phyloP scores from a whole-genome alignment of 306 rosid species.

The Quercus agrifolia region DNA sequence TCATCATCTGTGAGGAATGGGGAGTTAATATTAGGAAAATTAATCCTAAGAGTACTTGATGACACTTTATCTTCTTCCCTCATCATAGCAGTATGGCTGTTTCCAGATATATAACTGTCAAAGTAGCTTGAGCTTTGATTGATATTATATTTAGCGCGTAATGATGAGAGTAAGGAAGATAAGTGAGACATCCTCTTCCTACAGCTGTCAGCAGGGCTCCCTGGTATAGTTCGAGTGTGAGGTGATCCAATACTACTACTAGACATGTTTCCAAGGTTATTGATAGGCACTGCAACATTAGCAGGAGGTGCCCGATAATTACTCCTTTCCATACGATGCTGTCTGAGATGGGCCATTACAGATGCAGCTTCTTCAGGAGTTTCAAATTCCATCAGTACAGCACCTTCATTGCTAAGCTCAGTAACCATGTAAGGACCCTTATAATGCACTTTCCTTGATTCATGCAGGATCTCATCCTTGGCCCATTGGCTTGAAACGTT shows the following conservation, averaged over 20 bases:
- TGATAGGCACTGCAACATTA: slow-evolving; percentile 34
- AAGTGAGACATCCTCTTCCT: slow-evolving; percentile 57
- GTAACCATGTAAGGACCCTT: slow-evolving; percentile 64
- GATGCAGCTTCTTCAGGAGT: slow-evolving; percentile 84
- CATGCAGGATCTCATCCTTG: slow-evolving; percentile 87
- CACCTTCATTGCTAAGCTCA: slow-evolving; percentile 79
- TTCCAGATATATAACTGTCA: slow-evolving; percentile 52
- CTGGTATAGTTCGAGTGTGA: slow-evolving; percentile 45
- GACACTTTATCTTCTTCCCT: slow-evolving; percentile 56
- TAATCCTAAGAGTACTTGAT: slow-evolving; percentile 56
- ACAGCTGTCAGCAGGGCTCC: slow-evolving; percentile 53
- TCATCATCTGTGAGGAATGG: slow-evolving; percentile 62
- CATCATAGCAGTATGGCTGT: slow-evolving; percentile 32
- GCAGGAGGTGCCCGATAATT: slow-evolving; percentile 47
- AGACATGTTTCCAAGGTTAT: slow-evolving; percentile 38
- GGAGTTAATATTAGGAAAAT: slow-evolving; percentile 47
- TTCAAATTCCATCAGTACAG: slow-evolving; percentile 84
- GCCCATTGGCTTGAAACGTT: slow-evolving; percentile 78
- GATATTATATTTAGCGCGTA: slow-evolving; percentile 55
- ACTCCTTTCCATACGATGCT: slow-evolving; percentile 64
- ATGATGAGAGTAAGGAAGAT: slow-evolving; percentile 48
- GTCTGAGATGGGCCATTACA: slow-evolving; percentile 85
- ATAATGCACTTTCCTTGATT: slow-evolving; percentile 65
- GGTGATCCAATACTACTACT: slow-evolving; percentile 51
- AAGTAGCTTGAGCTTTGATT: slow-evolving; percentile 46